These are phyloP conservation scores for Coprinopsis strossmayeri DNA, from an alignment of 768 basidiomycete species.

Conservation along the genomic window DNA sequence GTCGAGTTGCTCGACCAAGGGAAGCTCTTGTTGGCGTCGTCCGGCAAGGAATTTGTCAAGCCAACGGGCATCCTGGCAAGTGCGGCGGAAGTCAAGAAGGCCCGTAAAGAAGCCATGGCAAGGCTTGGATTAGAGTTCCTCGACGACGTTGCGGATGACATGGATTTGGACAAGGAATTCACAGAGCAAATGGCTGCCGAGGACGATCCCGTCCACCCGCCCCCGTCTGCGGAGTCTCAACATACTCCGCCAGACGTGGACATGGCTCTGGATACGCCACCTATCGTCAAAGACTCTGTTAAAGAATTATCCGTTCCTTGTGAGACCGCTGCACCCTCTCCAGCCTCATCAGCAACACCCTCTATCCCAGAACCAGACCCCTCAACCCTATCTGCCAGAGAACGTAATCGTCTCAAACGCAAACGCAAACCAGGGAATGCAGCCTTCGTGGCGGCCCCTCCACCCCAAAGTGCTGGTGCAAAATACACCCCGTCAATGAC, in stretches of 20 bases:
- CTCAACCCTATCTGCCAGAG: slow-evolving; percentile 75
- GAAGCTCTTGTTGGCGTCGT: slow-evolving; percentile 79
- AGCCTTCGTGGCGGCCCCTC: slow-evolving; percentile 74
- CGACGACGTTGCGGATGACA: slow-evolving; percentile 71
- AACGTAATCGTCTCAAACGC: slow-evolving; percentile 89
- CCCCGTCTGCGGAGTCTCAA: slow-evolving; percentile 30
- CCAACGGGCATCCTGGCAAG: slow-evolving; percentile 67
- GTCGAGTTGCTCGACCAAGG: slow-evolving; percentile 70
- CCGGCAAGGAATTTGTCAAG: slow-evolving; percentile 86
- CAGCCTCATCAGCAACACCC: slow-evolving; percentile 37
- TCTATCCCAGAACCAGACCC: slow-evolving; percentile 40
- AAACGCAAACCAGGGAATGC: slow-evolving; percentile 86
- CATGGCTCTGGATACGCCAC: slow-evolving; percentile 28
- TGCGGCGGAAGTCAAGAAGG: slow-evolving; percentile 76
- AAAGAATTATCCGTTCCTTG: slow-evolving; percentile 35
- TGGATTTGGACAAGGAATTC: slow-evolving; percentile 83
- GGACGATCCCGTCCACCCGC: slow-evolving; percentile 20
- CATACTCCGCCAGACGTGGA: slow-evolving; percentile 31
- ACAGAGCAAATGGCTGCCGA: slow-evolving; percentile 51
- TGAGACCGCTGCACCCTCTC: slow-evolving; percentile 46
- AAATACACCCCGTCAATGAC: slow-evolving; percentile 57
- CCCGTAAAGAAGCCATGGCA: slow-evolving; percentile 83
- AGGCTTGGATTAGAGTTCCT: slow-evolving; percentile 85
- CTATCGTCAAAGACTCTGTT: slow-evolving; percentile 25
- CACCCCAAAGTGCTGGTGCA: slow-evolving; percentile 49